Base-by-base conservation (phyloP, 257 asterid species). In the Paraleonurus japonicus region DNA sequence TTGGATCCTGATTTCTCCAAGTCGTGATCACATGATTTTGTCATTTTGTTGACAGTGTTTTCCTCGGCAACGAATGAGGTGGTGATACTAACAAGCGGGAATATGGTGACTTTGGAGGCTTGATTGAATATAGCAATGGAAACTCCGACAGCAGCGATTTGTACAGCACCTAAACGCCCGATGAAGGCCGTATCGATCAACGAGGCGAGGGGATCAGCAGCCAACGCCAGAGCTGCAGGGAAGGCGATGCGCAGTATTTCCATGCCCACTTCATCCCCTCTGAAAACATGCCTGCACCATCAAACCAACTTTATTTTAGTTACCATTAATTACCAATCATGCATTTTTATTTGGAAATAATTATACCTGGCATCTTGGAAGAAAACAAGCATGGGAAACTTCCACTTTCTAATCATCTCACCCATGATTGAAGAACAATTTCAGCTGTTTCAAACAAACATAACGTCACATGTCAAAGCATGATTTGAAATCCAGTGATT, bases 1-100 rank as follows among this genome's bases (percentile, higher is more conserved):
- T n/a, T 16, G 0, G 63, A 54, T 9, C 63, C 82, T 15, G n/a
- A n/a, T n/a, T 80, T 76, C 70, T 82, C 84, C 69, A 80, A 8
- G 11, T 80, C 81, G 5, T 79, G 77, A 15, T 68, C 57, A 20
- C 9, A 45, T 9, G 80, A 78, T 32, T 58, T 26, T 4, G 3
- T 43, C 15, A 88, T 60, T 73, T 80, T 84, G 17, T 76, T 85
- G n/a, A 81, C 70, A 0, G 98, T 85, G 69, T 91, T 92, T 68
- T 94, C 99, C 83, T 94, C 95, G 0, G 99, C 99, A 17, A 94
- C 99, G 54, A 89, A 94, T 8, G 99, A 94, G 43, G 99, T 94
- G 0, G 97, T 94, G 69, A 94, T 86, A 67, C 95, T 94, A 17
- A 91, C 99, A 58, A 94, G 87, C n/a, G 99, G 99, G 76, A 88